phyloP scores from a whole-genome alignment of 192 early-diverging fungal species.

The Funneliformis geosporum region DNA sequence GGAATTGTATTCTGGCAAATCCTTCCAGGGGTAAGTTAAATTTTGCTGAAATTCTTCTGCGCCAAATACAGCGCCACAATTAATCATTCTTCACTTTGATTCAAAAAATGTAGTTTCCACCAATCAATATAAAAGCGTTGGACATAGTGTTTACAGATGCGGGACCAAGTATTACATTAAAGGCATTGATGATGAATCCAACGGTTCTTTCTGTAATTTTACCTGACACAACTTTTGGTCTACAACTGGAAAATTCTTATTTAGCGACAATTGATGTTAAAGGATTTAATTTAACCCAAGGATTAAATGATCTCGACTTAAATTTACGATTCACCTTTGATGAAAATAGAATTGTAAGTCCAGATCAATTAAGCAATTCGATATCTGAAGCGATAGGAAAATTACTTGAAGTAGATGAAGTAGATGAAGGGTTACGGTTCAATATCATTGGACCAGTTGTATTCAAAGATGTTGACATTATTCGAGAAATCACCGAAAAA shows the following conservation, averaged over 20 bases:
- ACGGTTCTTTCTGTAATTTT: background rate
- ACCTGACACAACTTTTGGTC: background rate
- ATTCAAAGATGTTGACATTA: background rate
- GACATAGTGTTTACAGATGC: background rate
- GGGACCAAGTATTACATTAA: background rate
- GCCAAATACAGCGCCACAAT: background rate
- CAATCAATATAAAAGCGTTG: background rate
- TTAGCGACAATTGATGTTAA: background rate
- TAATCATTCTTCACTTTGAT: background rate
- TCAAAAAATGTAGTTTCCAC: background rate
- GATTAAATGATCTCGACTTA: background rate
- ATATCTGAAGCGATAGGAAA: background rate
- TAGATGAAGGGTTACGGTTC: background rate
- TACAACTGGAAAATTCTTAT: background rate
- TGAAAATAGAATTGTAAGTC: background rate
- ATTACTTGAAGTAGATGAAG: background rate
- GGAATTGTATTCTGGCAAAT: background rate
- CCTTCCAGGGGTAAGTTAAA: background rate
- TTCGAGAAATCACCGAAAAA: background rate
- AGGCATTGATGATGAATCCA: background rate
- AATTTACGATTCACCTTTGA: background rate
- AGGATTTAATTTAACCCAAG: background rate
- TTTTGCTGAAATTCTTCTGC: background rate
- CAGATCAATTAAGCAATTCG: background rate
- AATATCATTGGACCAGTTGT: background rate